A percentile compares a stretch with the other conserved stretches of the same genome.
Conservation (phyloP, 1,284 basidiomycete genomes). For the Agroathelia rolfsii region DNA sequence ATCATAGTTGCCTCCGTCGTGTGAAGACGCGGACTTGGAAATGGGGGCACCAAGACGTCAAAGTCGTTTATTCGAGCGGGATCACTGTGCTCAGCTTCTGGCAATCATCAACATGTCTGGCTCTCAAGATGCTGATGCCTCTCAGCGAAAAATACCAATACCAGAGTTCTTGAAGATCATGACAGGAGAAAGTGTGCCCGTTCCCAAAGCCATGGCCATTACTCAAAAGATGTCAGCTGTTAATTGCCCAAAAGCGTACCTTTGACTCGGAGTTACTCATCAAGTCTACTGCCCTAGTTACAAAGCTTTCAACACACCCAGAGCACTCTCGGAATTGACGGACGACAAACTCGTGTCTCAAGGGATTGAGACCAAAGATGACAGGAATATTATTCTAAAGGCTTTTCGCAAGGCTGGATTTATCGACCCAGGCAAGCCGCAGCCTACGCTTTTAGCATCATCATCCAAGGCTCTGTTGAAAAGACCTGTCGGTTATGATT, state of each 20-base stretch:
- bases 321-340: conserved; percentile 46
- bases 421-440: conserved; percentile 13
- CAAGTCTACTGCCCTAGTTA: conserved; percentile 38
- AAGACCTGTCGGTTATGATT: too few species aligned
- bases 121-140: conserved; percentile 16
- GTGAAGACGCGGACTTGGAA: too few species aligned
- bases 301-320: conserved; percentile 60
- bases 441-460: conserved; percentile 8
- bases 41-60: too few species aligned
- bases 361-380: conserved; percentile 60
- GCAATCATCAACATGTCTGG: conserved; percentile 11
- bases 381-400: conserved; percentile 49
- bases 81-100: too few species aligned
- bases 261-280: conserved; percentile 9
- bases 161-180: conserved; percentile 70
- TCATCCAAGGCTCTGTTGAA: too few species aligned
- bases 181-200: conserved; percentile 50
- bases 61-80: too few species aligned
- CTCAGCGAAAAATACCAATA: conserved; percentile 44
- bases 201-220: conserved; percentile 67
- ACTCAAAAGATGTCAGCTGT: conserved; percentile 67
- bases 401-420: conserved; percentile 61
- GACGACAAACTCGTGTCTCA: conserved; percentile 47
- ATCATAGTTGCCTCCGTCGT: conserved; percentile 61
- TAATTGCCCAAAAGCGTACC: conserved; percentile 7